These are phyloP conservation scores for Fraxinus cuspidata DNA, from an alignment of 257 asterid species.

Conservation along the genomic window DNA sequence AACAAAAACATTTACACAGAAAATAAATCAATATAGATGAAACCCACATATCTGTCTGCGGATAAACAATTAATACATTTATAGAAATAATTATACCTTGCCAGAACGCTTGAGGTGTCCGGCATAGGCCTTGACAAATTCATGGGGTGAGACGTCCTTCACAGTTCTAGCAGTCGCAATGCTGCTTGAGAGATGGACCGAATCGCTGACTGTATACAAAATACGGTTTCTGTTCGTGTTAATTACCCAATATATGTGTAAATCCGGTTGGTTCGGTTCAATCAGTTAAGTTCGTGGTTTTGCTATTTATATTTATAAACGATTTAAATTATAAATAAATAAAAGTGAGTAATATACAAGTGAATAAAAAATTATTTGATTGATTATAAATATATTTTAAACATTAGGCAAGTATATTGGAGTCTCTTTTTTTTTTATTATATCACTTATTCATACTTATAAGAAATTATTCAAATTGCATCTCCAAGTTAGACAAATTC, in stretches of 20 bases:
- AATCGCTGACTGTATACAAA: not conserved
- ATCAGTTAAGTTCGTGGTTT: not conserved
- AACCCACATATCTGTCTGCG: not conserved
- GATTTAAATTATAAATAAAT: too few species aligned
- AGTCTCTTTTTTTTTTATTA: too few species aligned
- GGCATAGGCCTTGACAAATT: slow-evolving; percentile 76
- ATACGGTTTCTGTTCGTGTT: not conserved
- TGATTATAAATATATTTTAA: too few species aligned
- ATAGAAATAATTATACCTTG: slow-evolving; percentile 46
- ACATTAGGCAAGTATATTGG: too few species aligned
- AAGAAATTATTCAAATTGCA: too few species aligned
- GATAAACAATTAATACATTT: not conserved
- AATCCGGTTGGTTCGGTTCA: not conserved
- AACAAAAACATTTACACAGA: not conserved
- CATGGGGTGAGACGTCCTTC: slow-evolving; percentile 88
- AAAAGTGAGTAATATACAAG: too few species aligned
- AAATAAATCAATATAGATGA: not conserved
- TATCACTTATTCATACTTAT: too few species aligned
- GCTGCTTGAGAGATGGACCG: not conserved
- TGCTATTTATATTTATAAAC: too few species aligned
- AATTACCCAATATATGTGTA: not conserved
- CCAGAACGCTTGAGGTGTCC: slow-evolving; percentile 95
- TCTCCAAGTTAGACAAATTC: too few species aligned
- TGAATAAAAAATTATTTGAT: too few species aligned
- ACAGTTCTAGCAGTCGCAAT: slow-evolving; percentile 58